Base-by-base conservation (phyloP, 179 eudicot genomes). In the Patellifolia procumbens region DNA sequence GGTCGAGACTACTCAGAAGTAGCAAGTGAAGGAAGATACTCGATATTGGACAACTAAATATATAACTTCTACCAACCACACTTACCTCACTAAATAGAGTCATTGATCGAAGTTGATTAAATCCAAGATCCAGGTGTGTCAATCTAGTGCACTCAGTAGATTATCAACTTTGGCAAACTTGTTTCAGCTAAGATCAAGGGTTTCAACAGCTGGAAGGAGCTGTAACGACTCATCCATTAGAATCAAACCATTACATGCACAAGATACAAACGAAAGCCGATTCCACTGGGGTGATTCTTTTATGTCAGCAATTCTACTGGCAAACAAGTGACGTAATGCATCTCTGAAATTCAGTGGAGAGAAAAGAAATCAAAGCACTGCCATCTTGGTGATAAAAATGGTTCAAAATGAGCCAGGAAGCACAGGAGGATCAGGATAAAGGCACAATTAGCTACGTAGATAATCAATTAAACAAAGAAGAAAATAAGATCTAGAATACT, bases 151-250 rank as follows among this genome's bases (percentile, higher is more conserved):
- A 92, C 78, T 84, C 88, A 31, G 87, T 35, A 94, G 91, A 84
- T 94, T 92, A 85, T 94, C 95, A 76, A 86, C 93, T 84, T 89
- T 92, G 24, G 97, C 81, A 80, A 94, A 89, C 87, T 89, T 92
- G 87, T 94, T 94, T 73, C 98, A 83, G 79, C 98, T 92, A 73
- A 94, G 85, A 82, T 94, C 98, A 86, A 94, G 93, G 64, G 90
- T 92, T 82, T 94, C 98, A 62, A 32, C 90, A 37, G 80, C 88
- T 7, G 94, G 90, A 78, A 91, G 92, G 70, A 92, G 94, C 76
- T 89, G 92, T 81, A 92, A 78, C 32, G 94, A 92, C 77, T 94
- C 96, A 66, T 88, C 97, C 94, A 88, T 91, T 74, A 94, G 87
- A 82, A 91, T 82, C 86, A 89, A 82, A 58, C 88, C 87, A 78